These are phyloP conservation scores for Trifolium fragiferum DNA, from an alignment of 306 rosid genomes.

Conservation along the genomic window DNA sequence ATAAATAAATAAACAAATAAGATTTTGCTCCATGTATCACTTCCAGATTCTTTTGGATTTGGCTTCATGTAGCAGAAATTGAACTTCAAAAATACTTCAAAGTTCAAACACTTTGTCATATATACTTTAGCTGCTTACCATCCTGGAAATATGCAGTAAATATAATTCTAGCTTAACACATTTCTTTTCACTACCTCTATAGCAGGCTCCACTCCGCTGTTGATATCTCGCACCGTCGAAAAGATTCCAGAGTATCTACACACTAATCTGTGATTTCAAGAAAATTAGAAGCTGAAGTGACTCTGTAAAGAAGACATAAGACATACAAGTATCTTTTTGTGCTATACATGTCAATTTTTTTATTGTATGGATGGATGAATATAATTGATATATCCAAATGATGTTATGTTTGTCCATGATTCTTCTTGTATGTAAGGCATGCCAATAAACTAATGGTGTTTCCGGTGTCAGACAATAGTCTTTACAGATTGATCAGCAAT, in stretches of 20 bases:
- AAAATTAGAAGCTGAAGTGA: constrained; percentile 52
- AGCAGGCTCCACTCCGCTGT: constrained; percentile 48
- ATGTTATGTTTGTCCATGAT: constrained; percentile 42
- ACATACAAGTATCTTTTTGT: constrained; percentile 58
- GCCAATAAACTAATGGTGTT: constrained; percentile 32
- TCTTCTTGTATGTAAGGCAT: constrained; percentile 44
- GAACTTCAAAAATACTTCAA: background rate
- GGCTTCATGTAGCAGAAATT: constrained; percentile 27
- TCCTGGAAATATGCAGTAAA: background rate
- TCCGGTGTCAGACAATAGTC: constrained; percentile 40
- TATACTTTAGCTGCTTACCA: constrained; percentile 30
- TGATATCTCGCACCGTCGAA: constrained; percentile 46
- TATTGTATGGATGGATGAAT: constrained; percentile 52
- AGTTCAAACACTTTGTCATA: constrained; percentile 21
- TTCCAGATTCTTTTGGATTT: constrained; percentile 28
- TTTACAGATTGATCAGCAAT: constrained; percentile 39
- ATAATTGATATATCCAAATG: constrained; percentile 56
- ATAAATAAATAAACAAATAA: background rate
- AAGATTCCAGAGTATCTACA: constrained; percentile 48
- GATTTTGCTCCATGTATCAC: constrained; percentile 10
- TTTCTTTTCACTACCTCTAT: constrained; percentile 26
- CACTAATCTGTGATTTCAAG: constrained; percentile 46
- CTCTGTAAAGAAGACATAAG: constrained; percentile 67
- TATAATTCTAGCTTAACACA: background rate
- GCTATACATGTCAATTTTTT: constrained; percentile 70